Base-by-base conservation (phyloP, 331 rosid genomes). In the Arachis monticola region DNA sequence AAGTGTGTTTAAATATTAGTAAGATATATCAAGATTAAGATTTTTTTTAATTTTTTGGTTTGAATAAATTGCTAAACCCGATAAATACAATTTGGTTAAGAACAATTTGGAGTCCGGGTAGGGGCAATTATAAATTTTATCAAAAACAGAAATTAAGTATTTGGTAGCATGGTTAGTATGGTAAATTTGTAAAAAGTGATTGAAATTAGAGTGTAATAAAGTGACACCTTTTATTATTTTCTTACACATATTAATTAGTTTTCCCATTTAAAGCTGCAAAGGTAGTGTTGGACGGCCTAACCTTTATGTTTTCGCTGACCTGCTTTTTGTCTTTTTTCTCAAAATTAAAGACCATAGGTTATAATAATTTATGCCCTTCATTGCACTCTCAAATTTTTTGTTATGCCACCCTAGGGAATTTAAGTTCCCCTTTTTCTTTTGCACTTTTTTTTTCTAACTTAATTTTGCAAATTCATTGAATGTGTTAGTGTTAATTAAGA, bases 251-350 rank as follows among this genome's bases (percentile, higher is more conserved):
- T 71, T 76, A 85, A 80, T 78, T 86, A 53, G 22, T 77, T 71
- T 83, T 85, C 58, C 76, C 44, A 83, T 83, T 87, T 79, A 88
- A 89, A 86, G 93, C 92, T 87, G 89, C 77, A 55, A 80, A 82
- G 78, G 78, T 73, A n/a, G 82, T 68, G 85, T 85, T 79, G 87
- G 86, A 66, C 85, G 84, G 92, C 87, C 85, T 56, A 78, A 83
- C 82, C 88, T 87, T 87, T 84, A 80, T 70, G 86, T 82, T 87
- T 80, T 88, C 88, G 92, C 91, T 87, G 91, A 87, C 97, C 86
- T 73, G 81, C 91, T 83, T 89, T 85, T 91, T 91, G 94, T 91
- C 92, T 70, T 85, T 87, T 88, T 79, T 40, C 63, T 68, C 45
- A 78, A 70, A 64, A 27, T 65, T 60, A 67, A 77, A 71, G 46